Conservation (phyloP, 2,329 filamentous ascomycete genomes). For the Orbilia brochopaga region DNA sequence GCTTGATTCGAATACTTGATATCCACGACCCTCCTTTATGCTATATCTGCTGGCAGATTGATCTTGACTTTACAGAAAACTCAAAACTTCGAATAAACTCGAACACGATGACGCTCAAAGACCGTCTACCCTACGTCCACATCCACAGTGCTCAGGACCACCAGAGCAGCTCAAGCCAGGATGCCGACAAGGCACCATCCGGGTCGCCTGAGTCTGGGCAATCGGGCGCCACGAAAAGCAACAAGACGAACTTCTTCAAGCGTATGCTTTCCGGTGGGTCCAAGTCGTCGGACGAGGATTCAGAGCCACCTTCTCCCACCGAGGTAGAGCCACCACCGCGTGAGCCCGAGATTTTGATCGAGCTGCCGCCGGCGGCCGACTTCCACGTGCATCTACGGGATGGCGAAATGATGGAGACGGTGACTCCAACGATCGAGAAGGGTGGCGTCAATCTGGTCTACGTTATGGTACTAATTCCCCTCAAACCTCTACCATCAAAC, state of each 20-base stretch:
- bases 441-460: slow-evolving; percentile 71
- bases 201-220: slow-evolving; percentile 11
- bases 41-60: neutral
- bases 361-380: slow-evolving; percentile 53
- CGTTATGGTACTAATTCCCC: slow-evolving; percentile 60
- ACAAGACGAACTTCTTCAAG: slow-evolving; percentile 33
- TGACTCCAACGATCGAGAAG: slow-evolving; percentile 64
- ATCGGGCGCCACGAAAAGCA: slow-evolving; percentile 1
- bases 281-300: slow-evolving; percentile 27
- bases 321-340: neutral
- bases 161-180: neutral
- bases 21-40: neutral
- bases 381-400: slow-evolving; percentile 70
- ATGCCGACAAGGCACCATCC: slow-evolving; percentile 17
- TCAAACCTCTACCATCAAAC: slow-evolving; percentile 21
- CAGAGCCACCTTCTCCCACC: neutral
- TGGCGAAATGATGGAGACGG: slow-evolving; percentile 68
- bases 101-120: slow-evolving; percentile 35
- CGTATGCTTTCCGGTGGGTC: slow-evolving; percentile 27
- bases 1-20: neutral
- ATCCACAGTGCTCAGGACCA: slow-evolving; percentile 16
- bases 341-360: slow-evolving; percentile 50
- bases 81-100: neutral
- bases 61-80: neutral
- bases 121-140: slow-evolving; percentile 40